Conservation (phyloP, 148 eudicot genomes). For the Camellia japonica region DNA sequence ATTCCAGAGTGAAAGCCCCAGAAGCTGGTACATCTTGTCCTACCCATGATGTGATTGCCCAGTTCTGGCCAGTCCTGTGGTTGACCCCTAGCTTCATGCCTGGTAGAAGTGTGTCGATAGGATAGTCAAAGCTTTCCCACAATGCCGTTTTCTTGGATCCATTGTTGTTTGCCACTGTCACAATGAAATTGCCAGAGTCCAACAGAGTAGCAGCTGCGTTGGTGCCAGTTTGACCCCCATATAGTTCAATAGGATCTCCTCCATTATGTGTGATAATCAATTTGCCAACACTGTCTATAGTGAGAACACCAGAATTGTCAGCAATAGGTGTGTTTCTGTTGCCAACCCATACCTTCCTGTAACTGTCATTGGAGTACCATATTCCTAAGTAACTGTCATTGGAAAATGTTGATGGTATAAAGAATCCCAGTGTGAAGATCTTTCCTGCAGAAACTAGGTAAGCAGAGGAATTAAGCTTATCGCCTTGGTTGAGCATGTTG, state of each 20-base stretch:
- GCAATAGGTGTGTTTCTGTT: conserved; percentile 3
- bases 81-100: conserved; percentile 2
- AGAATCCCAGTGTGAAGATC: too few species aligned
- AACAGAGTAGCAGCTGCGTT: background rate
- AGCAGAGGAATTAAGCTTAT: too few species aligned
- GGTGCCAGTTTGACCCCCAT: background rate
- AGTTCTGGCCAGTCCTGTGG: background rate
- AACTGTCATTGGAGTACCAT: background rate
- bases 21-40: background rate
- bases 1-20: background rate
- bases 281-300: background rate
- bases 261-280: background rate
- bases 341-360: background rate
- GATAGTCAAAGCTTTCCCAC: conserved; percentile 11
- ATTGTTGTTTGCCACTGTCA: background rate
- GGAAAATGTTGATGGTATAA: background rate
- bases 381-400: background rate
- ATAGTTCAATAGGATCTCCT: background rate
- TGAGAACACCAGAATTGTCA: background rate
- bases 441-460: too few species aligned
- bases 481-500: too few species aligned
- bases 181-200: background rate
- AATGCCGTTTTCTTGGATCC: background rate
- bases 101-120: background rate
- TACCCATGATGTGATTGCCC: background rate